Evolutionary conservation across 2,329 filamentous ascomycete genomes (phyloP), one percentile per base, ranked within the genome.

Genomic region (Fusarium pininemorale): DNA sequence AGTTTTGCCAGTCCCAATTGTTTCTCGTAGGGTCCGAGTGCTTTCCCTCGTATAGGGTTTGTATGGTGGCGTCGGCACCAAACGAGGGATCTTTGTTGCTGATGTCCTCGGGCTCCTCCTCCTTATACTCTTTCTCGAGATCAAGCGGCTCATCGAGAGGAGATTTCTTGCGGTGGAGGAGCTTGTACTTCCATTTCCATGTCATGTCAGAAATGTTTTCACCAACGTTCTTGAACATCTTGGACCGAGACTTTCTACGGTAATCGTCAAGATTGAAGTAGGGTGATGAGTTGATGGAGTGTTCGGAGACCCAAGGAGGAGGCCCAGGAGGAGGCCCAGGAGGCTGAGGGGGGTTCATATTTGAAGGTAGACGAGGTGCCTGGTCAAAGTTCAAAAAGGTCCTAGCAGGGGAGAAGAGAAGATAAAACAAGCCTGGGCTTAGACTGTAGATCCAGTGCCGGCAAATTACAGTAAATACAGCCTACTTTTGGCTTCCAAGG

Each of bases 21-120:
- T 42, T 35, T 15, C 47, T 51, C 7, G 2, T 20, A 3, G 67
- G 57, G 15, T 59, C 60, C 13, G 77, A 79, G 41, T 78, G 74
- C 39, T 75, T 77, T 13, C 81, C 81, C 66, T 85, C 83, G 75
- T 84, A 86, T 16, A 85, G 72, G 6, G 80, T 83, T 77, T 85
- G 84, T 70, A 84, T 77, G 53, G 72, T 72, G 26, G 77, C 67
- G 15, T 82, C 78, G 28, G 72, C 66, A 22, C 81, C 82, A 32
- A 82, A 79, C 6, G 66, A 70, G 6, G 80, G 70, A 45, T 79
- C 75, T 48, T 77, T 80, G 58, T 66, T 45, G 38, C 26, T 30
- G 12, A 69, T 68, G 2, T 77, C 71, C 26, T 67, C 72, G 9
- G 64, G 64, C 10, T 53, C 45, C 37, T 65, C 55, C 18, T 66